These are phyloP conservation scores for Niebla homalea DNA, from an alignment of 495 filamentous ascomycete species.

Conservation along the genomic window DNA sequence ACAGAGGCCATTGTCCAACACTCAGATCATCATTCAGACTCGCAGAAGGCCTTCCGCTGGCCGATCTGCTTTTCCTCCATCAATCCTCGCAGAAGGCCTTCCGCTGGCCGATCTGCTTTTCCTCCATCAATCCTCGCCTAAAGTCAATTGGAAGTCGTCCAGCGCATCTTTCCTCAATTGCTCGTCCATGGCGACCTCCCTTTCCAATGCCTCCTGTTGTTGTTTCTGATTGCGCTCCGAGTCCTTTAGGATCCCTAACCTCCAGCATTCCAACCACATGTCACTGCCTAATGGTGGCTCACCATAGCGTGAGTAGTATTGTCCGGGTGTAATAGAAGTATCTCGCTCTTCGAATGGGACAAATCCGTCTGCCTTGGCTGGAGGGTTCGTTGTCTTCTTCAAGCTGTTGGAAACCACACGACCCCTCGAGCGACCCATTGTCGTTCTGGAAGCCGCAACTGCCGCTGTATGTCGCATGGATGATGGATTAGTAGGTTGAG, in stretches of 20 bases:
- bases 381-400: conserved; percentile 17
- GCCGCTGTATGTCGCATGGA: conserved; percentile 48
- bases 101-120: no score
- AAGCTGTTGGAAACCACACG: conserved; percentile 44
- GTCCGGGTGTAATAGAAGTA: conserved; percentile 27
- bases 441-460: conserved; percentile 53
- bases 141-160: conserved; percentile 13
- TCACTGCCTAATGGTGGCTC: conserved; percentile 29
- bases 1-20: no score
- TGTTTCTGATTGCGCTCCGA: conserved; percentile 15
- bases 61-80: no score
- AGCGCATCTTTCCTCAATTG: conserved; percentile 14
- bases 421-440: conserved; percentile 70
- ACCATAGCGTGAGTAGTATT: conserved; percentile 32
- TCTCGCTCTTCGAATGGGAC: conserved; percentile 11
- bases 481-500: conserved; percentile 34
- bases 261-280: conserved; percentile 30
- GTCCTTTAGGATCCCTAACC: conserved; percentile 26
- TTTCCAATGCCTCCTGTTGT: conserved; percentile 3
- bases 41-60: no score
- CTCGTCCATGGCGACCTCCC: conserved; percentile 14
- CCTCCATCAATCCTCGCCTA: not conserved
- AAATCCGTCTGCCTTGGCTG: conserved; percentile 1
- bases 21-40: no score
- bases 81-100: no score